Base-by-base conservation (phyloP, 352 stramenopile genomes). In the Halophytophthora polymorphica region DNA sequence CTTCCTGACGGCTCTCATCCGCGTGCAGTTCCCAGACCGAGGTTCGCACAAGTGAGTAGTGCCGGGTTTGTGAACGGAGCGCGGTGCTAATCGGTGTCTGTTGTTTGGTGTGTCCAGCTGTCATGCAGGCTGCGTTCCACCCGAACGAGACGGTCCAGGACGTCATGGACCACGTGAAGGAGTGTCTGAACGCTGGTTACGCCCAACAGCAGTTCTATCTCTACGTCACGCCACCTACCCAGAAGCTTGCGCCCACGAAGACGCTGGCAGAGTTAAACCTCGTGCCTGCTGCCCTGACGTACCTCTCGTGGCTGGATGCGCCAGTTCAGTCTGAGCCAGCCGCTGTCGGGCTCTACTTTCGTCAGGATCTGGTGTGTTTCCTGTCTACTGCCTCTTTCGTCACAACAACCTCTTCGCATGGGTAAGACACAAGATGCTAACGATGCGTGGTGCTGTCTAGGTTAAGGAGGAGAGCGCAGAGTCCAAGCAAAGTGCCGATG, bases 81-180 rank as follows among this genome's bases (percentile, higher is more conserved):
- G 6, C 40, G 11, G 55, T 53, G 5, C n/a, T 12, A 18, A 22
- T 22, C 21, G 17, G 2, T 1, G 19, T 12, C n/a, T 48, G 3
- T 34, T 22, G 33, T 19, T 4, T 23, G 18, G 29, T 46, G 44
- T 37, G 6, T 17, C 13, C 17, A 95, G 85, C 86, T 15, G 61
- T 88, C 15, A 36, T 95, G 28, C 85, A 95, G 61, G 79, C 81
- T n/a, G 62, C 66, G 10, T 95, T 95, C 59, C 85, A 95, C 44
- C 81, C 85, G 12, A 83, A 77, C 41, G 85, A 95, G 72, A 87
- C 69, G 0, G 53, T 93, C 2, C 69, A 71, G 54, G 77, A 88
- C 50, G 79, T 95, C 14, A 71, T 88, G 18, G 50, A 72, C 7
- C 76, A 88, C 51, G 72, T 95, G 17, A 62, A 57, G 14, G 63